Evolutionary conservation across 2,329 filamentous ascomycete genomes (phyloP).

Genomic region (Akanthomyces lecanii): DNA sequence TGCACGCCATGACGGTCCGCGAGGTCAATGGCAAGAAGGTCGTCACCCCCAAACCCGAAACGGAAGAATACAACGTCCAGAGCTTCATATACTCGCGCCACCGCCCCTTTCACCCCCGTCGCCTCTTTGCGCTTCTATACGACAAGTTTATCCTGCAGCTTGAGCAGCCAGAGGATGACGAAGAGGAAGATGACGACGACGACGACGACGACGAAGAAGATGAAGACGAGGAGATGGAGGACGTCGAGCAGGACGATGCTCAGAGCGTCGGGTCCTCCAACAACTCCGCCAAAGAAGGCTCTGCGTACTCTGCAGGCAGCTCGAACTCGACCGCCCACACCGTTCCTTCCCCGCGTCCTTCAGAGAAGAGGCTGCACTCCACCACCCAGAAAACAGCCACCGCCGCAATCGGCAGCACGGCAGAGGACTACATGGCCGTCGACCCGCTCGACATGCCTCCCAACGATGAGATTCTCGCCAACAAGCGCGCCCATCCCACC

Average conservation of each 20-base stretch:
- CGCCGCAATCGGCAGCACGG: constrained; percentile 13
- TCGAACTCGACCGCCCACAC: constrained; percentile 18
- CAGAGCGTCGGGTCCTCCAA: constrained; percentile 24
- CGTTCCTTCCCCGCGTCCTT: constrained; percentile 16
- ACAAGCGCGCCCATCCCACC: constrained; percentile 50
- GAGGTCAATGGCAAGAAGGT: constrained; percentile 49
- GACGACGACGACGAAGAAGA: constrained; percentile 26
- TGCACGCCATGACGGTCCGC: constrained; percentile 63
- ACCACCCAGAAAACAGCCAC: constrained; percentile 1
- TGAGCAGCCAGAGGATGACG: constrained; percentile 37
- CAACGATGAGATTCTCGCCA: constrained; percentile 46
- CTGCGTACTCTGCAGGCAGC: constrained; percentile 9
- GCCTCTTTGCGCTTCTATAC: constrained; percentile 42
- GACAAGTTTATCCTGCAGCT: constrained; percentile 50
- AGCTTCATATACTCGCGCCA: constrained; percentile 65
- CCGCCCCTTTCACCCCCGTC: constrained; percentile 48
- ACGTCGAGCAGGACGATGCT: constrained; percentile 22
- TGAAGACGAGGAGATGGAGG: constrained; percentile 27
- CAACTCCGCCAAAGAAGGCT: constrained; percentile 7
- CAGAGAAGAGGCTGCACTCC: background rate
- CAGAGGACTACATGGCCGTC: constrained; percentile 20
- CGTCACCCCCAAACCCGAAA: constrained; percentile 64
- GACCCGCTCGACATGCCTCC: constrained; percentile 31
- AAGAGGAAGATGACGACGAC: constrained; percentile 29
- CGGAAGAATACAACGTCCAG: constrained; percentile 66